Evolutionary conservation across 164 flowering plant genomes (phyloP).

Genomic region (Kalanchoe fedtschenkoi): DNA sequence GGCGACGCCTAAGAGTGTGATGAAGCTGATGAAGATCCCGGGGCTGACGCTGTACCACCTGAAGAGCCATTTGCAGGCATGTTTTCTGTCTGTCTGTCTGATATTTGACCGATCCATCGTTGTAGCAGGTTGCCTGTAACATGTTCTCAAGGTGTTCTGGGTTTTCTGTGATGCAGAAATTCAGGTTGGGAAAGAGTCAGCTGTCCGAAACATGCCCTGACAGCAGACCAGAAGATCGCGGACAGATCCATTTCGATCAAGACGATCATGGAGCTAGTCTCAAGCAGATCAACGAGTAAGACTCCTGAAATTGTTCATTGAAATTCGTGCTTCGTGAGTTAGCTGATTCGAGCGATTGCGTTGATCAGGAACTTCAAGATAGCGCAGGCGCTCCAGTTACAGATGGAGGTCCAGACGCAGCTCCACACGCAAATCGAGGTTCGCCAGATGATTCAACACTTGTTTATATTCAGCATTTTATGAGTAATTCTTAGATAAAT

Average conservation of each 20-base stretch:
- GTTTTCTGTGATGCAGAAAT: conserved; percentile 50
- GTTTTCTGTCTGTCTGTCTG: too few relatives aligned
- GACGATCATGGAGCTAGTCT: conserved; percentile 23
- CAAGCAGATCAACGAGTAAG: conserved; percentile 46
- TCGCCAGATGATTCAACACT: background rate
- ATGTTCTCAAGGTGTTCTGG: background rate
- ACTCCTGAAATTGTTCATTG: background rate
- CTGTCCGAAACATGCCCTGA: conserved; percentile 34
- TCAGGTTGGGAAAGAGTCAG: conserved; percentile 71
- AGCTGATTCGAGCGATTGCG: conserved; percentile 4
- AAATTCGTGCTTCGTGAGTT: conserved; percentile 6
- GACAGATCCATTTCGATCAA: conserved; percentile 13
- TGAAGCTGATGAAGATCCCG: conserved; percentile 77
- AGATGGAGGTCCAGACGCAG: conserved; percentile 83
- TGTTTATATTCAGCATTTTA: background rate
- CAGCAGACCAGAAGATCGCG: conserved; percentile 40
- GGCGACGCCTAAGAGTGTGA: conserved; percentile 89
- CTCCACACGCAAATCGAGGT: conserved; percentile 93
- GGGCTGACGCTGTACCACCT: conserved; percentile 84
- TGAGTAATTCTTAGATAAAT: background rate
- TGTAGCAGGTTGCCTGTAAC: background rate
- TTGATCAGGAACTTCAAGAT: conserved; percentile 50
- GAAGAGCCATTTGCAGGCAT: conserved; percentile 91
- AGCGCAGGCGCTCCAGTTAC: conserved; percentile 64
- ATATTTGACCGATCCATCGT: background rate